phyloP scores from a whole-genome alignment of 2,329 filamentous ascomycete species.

The Nothopassalora personata region DNA sequence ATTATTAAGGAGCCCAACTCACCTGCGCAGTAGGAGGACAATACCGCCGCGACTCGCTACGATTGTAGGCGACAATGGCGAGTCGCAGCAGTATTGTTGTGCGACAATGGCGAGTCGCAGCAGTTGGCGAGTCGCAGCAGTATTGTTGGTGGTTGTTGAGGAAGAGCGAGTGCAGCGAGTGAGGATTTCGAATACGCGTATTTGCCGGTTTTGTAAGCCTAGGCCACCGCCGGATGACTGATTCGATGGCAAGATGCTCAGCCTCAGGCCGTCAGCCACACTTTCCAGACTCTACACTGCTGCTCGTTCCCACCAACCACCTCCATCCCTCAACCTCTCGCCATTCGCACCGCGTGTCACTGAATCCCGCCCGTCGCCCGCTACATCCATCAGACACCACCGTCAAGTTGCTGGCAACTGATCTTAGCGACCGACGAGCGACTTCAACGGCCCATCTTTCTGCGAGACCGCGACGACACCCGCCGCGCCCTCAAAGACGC shows the following conservation, averaged over 20 bases:
- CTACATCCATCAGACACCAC: slow-evolving; percentile 5
- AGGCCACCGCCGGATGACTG: neutral
- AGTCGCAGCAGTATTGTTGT: too few relatives aligned
- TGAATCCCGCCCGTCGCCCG: slow-evolving; percentile 17
- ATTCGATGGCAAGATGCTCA: neutral
- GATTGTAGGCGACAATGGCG: too few relatives aligned
- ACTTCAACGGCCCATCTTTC: slow-evolving; percentile 24
- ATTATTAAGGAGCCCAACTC: too few relatives aligned
- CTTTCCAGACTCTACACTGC: slow-evolving; percentile 6
- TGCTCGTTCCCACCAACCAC: slow-evolving; percentile 5
- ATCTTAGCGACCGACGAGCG: slow-evolving; percentile 27
- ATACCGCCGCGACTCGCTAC: too few relatives aligned
- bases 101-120: too few relatives aligned
- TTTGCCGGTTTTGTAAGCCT: too few relatives aligned
- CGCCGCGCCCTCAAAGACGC: slow-evolving; percentile 46
- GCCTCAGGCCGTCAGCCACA: too few relatives aligned
- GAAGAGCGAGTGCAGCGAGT: too few relatives aligned
- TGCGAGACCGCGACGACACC: slow-evolving; percentile 25
- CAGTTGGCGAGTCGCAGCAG: too few relatives aligned
- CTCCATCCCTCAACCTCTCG: slow-evolving; percentile 16
- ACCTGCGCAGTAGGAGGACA: too few relatives aligned
- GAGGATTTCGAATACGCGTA: too few relatives aligned
- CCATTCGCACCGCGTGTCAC: slow-evolving; percentile 22
- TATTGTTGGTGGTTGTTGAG: too few relatives aligned
- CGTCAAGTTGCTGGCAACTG: slow-evolving; percentile 22